phyloP scores from a whole-genome alignment of 2,329 filamentous ascomycete genomes.

The Aspergillus ruber region DNA sequence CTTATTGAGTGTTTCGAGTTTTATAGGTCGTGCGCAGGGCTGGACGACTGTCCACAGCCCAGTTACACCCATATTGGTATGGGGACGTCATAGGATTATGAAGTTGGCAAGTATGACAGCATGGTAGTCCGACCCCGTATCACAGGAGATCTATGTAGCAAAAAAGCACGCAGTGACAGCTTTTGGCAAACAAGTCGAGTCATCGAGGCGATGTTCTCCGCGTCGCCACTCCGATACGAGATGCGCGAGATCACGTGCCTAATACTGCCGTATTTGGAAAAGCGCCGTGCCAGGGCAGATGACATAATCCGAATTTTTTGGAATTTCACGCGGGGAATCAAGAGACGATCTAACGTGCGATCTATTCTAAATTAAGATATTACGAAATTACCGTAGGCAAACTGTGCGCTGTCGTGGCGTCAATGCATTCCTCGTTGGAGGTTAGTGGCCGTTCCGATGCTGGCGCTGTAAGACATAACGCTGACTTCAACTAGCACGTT shows the following conservation, averaged over 20 bases:
- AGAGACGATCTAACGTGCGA: neutral
- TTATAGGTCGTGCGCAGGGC: constrained; percentile 90
- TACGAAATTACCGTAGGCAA: constrained; percentile 6
- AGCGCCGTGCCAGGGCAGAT: constrained; percentile 5
- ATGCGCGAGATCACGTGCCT: constrained; percentile 13
- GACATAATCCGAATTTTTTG: constrained; percentile 18
- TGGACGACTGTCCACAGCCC: constrained; percentile 95
- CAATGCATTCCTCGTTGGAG: constrained; percentile 26
- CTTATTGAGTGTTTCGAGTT: constrained; percentile 90
- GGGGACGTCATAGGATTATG: neutral
- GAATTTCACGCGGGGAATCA: constrained; percentile 12
- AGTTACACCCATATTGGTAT: constrained; percentile 77
- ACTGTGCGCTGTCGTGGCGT: constrained; percentile 9
- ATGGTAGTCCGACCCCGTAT: neutral
- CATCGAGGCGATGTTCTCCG: neutral
- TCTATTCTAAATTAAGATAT: constrained; percentile 3
- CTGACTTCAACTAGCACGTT: constrained; percentile 30
- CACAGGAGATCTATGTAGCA: neutral
- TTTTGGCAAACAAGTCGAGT: too few relatives aligned
- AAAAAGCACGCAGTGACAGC: neutral
- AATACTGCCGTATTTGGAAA: constrained; percentile 13
- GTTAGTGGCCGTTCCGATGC: constrained; percentile 16
- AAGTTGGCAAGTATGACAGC: neutral
- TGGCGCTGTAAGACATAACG: constrained; percentile 1
- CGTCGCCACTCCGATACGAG: constrained; percentile 12